Conservation (phyloP, 139 green algal genomes). For the Astrephomene gubernaculifera region DNA sequence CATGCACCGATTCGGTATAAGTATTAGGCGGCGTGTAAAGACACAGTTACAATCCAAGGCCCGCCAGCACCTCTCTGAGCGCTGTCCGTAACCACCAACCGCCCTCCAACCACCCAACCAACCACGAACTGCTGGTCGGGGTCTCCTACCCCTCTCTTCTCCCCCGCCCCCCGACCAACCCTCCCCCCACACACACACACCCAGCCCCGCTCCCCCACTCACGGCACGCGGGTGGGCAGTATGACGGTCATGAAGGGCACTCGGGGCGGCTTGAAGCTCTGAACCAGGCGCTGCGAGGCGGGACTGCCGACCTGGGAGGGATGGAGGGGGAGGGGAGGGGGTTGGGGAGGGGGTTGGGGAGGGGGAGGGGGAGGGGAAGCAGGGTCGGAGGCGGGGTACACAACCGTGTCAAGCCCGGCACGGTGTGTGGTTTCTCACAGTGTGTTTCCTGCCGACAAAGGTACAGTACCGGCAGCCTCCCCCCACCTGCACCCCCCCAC, state of each 20-base stretch:
- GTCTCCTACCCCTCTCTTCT: neutral
- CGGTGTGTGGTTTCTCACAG: neutral
- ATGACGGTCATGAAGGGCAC: slow-evolving; percentile 32
- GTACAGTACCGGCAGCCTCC: neutral
- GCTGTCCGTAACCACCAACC: too few relatives aligned
- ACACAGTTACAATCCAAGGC: neutral
- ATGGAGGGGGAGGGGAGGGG: neutral
- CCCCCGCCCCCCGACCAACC: neutral
- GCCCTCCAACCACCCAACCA: neutral
- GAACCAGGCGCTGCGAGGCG: neutral
- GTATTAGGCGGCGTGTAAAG: too few relatives aligned
- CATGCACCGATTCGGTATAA: neutral
- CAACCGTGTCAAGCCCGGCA: too few relatives aligned
- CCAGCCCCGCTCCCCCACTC: neutral
- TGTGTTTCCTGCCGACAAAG: neutral
- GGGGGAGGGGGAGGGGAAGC: too few relatives aligned
- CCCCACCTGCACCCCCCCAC: neutral
- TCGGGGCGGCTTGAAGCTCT: slow-evolving; percentile 49
- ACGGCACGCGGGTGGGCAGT: neutral
- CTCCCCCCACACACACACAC: neutral
- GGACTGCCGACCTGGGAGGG: neutral
- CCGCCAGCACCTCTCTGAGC: neutral
- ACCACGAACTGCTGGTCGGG: neutral
- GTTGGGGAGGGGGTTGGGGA: too few relatives aligned
- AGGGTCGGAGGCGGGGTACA: too few relatives aligned